A percentile compares a stretch with the other conserved stretches of the same genome.
Conservation (phyloP, 345 rosid genomes). For the Rhodomyrtus tomentosa region DNA sequence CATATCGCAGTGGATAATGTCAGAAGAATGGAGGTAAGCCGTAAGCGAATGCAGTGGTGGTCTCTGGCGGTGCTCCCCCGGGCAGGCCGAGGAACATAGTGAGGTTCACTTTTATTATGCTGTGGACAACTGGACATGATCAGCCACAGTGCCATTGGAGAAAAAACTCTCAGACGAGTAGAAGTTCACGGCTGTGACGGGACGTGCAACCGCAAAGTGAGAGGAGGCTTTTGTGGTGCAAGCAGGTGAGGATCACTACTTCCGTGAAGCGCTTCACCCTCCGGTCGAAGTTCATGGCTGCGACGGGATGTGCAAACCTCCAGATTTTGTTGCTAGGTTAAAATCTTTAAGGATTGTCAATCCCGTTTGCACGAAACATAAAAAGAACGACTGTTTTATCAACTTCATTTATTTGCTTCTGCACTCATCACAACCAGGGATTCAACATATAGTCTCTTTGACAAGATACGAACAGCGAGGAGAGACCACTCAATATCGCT, state of each 20-base stretch:
- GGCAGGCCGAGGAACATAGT: not conserved
- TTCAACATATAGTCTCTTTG: not conserved
- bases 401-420: not conserved
- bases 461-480: not conserved
- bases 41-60: not conserved
- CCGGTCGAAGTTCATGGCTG: not conserved
- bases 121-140: slow-evolving; percentile 4
- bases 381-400: not conserved
- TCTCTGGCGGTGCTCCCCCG: not conserved
- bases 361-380: not conserved
- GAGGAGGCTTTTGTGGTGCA: not conserved
- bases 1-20: not conserved
- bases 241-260: not conserved
- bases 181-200: not conserved
- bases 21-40: slow-evolving; percentile 2
- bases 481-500: not conserved
- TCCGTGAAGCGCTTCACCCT: not conserved
- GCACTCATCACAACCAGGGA: not conserved
- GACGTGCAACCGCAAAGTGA: slow-evolving; percentile 3
- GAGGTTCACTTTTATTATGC: not conserved
- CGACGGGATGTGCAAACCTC: not conserved
- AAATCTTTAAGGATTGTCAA: not conserved
- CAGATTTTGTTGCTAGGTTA: not conserved
- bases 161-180: slow-evolving; percentile 1
- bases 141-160: slow-evolving; percentile 1